A percentile compares a stretch with the other conserved stretches of the same genome.
Evolutionary conservation across 306 rosid genomes (phyloP).

Genomic region (Cicer bijugum): DNA sequence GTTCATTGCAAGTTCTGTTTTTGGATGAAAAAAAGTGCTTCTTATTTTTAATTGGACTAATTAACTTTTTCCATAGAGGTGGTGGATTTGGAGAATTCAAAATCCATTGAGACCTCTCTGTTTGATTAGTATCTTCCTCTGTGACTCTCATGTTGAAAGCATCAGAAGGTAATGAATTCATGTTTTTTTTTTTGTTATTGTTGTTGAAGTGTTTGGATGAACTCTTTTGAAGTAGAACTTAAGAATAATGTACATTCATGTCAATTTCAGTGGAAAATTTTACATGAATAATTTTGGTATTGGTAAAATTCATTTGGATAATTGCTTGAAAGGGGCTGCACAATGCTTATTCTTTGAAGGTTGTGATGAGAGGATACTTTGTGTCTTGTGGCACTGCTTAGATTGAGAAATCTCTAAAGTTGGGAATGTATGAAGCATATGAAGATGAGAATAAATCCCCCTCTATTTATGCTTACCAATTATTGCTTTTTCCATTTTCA

Average conservation of each 20-base stretch:
- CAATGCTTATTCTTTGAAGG: not conserved
- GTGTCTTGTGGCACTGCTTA: slow-evolving; percentile 20
- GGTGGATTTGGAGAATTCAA: slow-evolving; percentile 73
- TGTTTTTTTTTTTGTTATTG: not conserved
- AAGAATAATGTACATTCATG: slow-evolving; percentile 14
- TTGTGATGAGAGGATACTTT: not conserved
- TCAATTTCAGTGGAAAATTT: slow-evolving; percentile 7
- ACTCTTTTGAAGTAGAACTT: slow-evolving; percentile 31
- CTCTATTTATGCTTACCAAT: slow-evolving; percentile 6
- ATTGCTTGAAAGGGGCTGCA: slow-evolving; percentile 37
- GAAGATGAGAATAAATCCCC: slow-evolving; percentile 21
- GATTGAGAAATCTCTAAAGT: slow-evolving; percentile 45
- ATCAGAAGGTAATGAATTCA: slow-evolving; percentile 41
- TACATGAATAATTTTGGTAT: too few species aligned
- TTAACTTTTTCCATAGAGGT: slow-evolving; percentile 50
- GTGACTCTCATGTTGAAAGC: slow-evolving; percentile 43
- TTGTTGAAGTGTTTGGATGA: slow-evolving; percentile 61
- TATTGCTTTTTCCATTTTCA: slow-evolving; percentile 1
- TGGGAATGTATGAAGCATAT: slow-evolving; percentile 35
- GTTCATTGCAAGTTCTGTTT: slow-evolving; percentile 30
- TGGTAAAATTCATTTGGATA: slow-evolving; percentile 1
- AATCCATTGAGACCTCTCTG: slow-evolving; percentile 59
- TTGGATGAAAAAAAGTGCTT: slow-evolving; percentile 43
- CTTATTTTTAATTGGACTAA: slow-evolving; percentile 46
- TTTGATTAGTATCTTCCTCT: slow-evolving; percentile 41